Conservation (phyloP, 2,329 filamentous ascomycete genomes). For the Ascomycota sp. region DNA sequence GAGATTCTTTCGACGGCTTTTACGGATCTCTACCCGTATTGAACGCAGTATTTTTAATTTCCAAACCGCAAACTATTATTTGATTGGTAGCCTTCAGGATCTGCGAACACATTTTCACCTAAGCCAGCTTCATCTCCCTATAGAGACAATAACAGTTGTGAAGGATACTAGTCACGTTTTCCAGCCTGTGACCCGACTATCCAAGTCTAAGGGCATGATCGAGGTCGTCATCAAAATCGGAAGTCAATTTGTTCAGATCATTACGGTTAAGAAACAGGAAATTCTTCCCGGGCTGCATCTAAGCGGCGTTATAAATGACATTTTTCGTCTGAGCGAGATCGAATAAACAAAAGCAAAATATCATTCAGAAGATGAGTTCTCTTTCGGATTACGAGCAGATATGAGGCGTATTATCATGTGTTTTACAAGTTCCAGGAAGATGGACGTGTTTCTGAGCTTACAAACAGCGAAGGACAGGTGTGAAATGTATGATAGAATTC, state of each 20-base stretch:
- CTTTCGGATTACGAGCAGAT: constrained; percentile 46
- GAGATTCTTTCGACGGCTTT: constrained; percentile 43
- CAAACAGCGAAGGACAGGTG: constrained; percentile 42
- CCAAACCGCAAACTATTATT: constrained; percentile 42
- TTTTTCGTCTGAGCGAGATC: constrained; percentile 46
- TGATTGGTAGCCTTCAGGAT: constrained; percentile 45
- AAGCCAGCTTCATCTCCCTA: constrained; percentile 44
- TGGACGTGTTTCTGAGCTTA: constrained; percentile 42
- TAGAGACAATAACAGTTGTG: constrained; percentile 49
- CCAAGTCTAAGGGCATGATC: constrained; percentile 49
- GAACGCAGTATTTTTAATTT: constrained; percentile 41
- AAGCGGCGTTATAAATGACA: constrained; percentile 46
- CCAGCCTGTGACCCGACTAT: constrained; percentile 42
- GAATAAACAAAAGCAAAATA: constrained; percentile 46
- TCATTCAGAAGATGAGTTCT: constrained; percentile 43
- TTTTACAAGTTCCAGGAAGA: constrained; percentile 45
- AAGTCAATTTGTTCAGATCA: constrained; percentile 49
- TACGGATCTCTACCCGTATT: constrained; percentile 40
- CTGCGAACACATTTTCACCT: constrained; percentile 47
- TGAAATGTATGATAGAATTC: constrained; percentile 38
- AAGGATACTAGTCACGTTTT: constrained; percentile 46
- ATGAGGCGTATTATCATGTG: constrained; percentile 53
- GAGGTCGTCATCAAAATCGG: constrained; percentile 50
- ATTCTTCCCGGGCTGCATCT: constrained; percentile 41
- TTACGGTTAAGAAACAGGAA: constrained; percentile 48